These are phyloP conservation scores for Arctium lappa DNA, from an alignment of 129 eudicot species.

Conservation along the genomic window DNA sequence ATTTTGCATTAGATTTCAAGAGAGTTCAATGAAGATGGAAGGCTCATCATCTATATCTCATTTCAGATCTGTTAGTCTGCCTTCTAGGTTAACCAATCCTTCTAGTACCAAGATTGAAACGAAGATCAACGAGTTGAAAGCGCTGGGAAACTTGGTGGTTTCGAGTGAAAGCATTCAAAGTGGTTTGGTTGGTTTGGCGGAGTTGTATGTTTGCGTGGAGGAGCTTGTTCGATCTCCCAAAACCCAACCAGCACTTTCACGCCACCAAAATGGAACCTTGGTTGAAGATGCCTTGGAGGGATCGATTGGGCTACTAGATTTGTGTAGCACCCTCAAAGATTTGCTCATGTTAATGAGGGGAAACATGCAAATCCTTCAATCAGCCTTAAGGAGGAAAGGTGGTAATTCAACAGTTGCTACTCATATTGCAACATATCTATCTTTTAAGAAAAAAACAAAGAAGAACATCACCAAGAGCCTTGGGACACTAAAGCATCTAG, in stretches of 20 bases:
- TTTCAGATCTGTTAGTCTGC: constrained; percentile 27
- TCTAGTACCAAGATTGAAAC: constrained; percentile 1
- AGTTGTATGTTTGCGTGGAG: constrained; percentile 34
- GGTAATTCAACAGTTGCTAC: constrained; percentile 16
- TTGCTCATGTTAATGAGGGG: constrained; percentile 27
- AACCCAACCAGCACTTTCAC: constrained; percentile 25
- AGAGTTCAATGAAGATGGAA: background rate
- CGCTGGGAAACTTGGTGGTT: background rate
- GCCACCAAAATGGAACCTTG: constrained; percentile 4
- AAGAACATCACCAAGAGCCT: constrained; percentile 29
- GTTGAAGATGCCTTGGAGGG: constrained; percentile 29
- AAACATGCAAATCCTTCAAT: constrained; percentile 38
- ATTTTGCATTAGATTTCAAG: background rate
- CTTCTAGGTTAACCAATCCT: constrained; percentile 21
- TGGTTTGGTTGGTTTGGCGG: constrained; percentile 39
- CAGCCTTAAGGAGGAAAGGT: constrained; percentile 42
- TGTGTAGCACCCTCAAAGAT: constrained; percentile 25
- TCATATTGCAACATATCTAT: constrained; percentile 8
- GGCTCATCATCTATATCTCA: constrained; percentile 2
- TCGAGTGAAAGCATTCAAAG: constrained; percentile 18
- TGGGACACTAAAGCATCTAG: constrained; percentile 31
- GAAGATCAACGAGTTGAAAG: constrained; percentile 29
- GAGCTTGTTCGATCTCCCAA: constrained; percentile 24
- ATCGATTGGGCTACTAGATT: constrained; percentile 30
- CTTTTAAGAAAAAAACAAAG: constrained; percentile 34